phyloP scores from a whole-genome alignment of 129 eudicot genomes.

The Scalesia atractyloides region DNA sequence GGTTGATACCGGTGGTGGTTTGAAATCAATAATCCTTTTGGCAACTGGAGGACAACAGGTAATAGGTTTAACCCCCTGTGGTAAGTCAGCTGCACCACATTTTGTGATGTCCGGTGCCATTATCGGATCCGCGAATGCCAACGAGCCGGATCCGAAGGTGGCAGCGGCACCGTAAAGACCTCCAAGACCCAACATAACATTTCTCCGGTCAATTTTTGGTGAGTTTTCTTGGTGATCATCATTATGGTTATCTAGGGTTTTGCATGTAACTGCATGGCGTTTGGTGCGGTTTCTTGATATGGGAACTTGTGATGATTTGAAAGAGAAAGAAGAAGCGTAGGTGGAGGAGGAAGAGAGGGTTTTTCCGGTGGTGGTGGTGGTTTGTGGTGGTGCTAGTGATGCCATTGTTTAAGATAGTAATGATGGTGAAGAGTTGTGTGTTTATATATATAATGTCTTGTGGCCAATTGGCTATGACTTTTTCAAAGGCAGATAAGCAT shows the following conservation, averaged over 20 bases:
- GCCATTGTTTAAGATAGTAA: constrained; percentile 22
- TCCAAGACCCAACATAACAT: constrained; percentile 57
- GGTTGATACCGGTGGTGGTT: constrained; percentile 30
- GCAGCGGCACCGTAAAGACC: constrained; percentile 59
- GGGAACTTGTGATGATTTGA: constrained; percentile 43
- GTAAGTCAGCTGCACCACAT: constrained; percentile 63
- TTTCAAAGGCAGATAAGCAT: constrained; percentile 23
- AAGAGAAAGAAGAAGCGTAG: constrained; percentile 29
- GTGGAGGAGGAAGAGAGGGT: constrained; percentile 32
- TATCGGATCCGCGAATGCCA: constrained; percentile 56
- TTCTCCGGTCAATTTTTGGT: constrained; percentile 53
- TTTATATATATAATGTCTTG: constrained; percentile 30
- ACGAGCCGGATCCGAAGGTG: constrained; percentile 33
- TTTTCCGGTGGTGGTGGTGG: constrained; percentile 31
- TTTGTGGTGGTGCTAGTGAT: constrained; percentile 34
- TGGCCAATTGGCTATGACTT: constrained; percentile 15
- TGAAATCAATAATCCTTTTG: constrained; percentile 37
- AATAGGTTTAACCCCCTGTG: constrained; percentile 37
- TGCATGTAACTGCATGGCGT: constrained; percentile 47
- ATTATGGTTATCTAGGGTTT: constrained; percentile 36
- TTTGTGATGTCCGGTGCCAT: constrained; percentile 53
- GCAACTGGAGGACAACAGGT: constrained; percentile 67
- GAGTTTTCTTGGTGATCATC: constrained; percentile 18
- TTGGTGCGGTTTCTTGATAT: constrained; percentile 22
- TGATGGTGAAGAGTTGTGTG: constrained; percentile 6